Percentiles rank a stretch among this genome's conserved stretches.
Evolutionary conservation across 257 asterid species (phyloP).

Genomic region (Scutellaria baicalensis): DNA sequence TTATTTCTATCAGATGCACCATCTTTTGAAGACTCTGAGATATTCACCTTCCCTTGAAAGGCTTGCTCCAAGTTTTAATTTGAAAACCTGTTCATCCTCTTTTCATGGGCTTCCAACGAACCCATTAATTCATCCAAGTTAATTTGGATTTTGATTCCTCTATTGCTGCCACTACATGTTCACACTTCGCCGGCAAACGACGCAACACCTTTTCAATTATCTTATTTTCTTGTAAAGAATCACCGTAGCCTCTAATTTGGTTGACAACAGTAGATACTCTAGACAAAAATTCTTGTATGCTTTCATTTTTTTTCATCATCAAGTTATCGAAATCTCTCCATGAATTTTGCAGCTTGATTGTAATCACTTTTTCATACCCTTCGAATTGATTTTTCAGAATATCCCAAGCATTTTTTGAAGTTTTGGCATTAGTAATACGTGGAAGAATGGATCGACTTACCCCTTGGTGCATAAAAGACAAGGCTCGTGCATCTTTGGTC

Average conservation of each 20-base stretch:
- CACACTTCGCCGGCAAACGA: neutral
- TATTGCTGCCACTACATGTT: neutral
- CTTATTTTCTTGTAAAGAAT: neutral
- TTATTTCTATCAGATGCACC: neutral
- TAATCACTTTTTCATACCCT: neutral
- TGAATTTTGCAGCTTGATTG: neutral
- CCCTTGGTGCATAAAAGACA: conserved; percentile 13
- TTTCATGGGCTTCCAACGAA: neutral
- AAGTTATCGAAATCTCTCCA: neutral
- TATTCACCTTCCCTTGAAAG: neutral
- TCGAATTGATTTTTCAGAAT: neutral
- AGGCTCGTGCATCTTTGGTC: conserved; percentile 1
- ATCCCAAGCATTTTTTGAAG: neutral
- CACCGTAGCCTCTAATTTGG: neutral
- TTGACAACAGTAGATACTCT: neutral
- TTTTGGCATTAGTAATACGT: neutral
- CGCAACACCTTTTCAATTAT: neutral
- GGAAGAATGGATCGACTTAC: neutral
- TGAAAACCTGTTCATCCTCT: neutral
- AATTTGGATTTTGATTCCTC: neutral
- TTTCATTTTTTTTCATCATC: neutral
- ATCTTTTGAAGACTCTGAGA: neutral
- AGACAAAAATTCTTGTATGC: neutral
- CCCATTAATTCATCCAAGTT: neutral
- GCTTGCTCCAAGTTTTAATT: neutral